Evolutionary conservation across 225 moss, liverwort and hornwort species (phyloP).

Genomic region (Pseudisothecium myosuroides): DNA sequence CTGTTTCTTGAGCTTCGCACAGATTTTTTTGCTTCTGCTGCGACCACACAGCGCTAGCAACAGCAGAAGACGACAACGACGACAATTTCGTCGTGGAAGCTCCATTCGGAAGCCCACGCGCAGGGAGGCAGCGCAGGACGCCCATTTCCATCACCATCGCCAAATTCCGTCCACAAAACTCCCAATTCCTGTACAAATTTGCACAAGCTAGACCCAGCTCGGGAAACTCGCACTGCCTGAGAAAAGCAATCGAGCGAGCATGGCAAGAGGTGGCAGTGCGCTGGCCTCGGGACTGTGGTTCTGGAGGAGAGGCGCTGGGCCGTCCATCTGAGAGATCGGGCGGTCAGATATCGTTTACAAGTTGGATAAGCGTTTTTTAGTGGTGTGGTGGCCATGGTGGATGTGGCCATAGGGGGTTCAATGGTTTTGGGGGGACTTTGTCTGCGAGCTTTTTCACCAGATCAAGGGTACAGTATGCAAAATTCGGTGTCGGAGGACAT

Average conservation of each 20-base stretch:
- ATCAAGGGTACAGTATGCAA: background rate
- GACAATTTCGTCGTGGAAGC: background rate
- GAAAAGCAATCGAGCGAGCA: background rate
- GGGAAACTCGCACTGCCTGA: background rate
- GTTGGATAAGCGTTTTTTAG: conserved; percentile 7
- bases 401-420: background rate
- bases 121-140: conserved; percentile 24
- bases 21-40: conserved; percentile 15
- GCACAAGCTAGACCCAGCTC: background rate
- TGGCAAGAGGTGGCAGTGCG: background rate
- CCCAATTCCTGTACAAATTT: background rate
- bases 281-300: conserved; percentile 3
- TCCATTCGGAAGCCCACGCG: conserved; percentile 37
- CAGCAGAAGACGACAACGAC: background rate
- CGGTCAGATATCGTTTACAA: background rate
- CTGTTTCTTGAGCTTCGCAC: conserved; percentile 59
- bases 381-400: background rate
- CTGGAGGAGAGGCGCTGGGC: conserved; percentile 3
- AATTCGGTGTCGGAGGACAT: background rate
- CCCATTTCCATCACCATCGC: conserved; percentile 13
- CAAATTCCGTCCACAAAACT: background rate
- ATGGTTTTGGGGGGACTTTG: background rate
- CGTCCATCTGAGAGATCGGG: background rate
- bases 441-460: background rate
- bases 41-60: background rate